Evolutionary conservation across 2,329 filamentous ascomycete genomes (phyloP), one percentile per base, ranked within the genome.

Genomic region (Aureobasidium namibiae): DNA sequence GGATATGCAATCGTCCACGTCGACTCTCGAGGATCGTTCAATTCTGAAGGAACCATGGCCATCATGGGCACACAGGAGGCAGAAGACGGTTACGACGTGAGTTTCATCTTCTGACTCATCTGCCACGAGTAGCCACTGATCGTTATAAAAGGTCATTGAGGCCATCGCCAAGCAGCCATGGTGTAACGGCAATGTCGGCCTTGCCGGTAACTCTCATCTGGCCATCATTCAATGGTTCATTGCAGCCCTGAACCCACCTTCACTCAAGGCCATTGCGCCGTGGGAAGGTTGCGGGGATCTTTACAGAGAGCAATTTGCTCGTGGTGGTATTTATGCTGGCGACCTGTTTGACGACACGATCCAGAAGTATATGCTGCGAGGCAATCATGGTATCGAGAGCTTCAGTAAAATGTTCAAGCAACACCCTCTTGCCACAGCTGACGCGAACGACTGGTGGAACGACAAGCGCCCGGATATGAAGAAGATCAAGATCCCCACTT

Each of bases 261-360:
- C 68, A 8, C 67, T 78, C 2, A 68, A 69, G n/a, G 70, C 71
- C 0, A 76, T 79, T 29, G 76, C 74, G 0, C 79, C 69, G 39
- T 76, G 76, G 75, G 78, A 80, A 63, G 77, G 74, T 7, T 72
- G 67, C 36, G 71, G 71, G 0, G 78, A 80, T 60, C 63, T 78
- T 3, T 80, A 76, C 61, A 72, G 76, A 1, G 77, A 80, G 61
- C 72, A 75, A 29, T 75, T 78, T 61, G 70, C 68, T 34, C 71
- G 76, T 9, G 77, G 78, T n/a, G 76, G 76, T 1, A 31, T 31
- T n/a, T n/a, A n/a, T n/a, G n/a, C n/a, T n/a, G n/a, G n/a, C n/a
- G n/a, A n/a, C n/a, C n/a, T n/a, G n/a, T n/a, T n/a, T n/a, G n/a
- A n/a, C n/a, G n/a, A n/a, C n/a, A n/a, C n/a, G n/a, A n/a, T n/a